These are phyloP conservation scores for Acaromyces ingoldii DNA, from an alignment of 1,284 basidiomycete genomes.

Conservation along the genomic window DNA sequence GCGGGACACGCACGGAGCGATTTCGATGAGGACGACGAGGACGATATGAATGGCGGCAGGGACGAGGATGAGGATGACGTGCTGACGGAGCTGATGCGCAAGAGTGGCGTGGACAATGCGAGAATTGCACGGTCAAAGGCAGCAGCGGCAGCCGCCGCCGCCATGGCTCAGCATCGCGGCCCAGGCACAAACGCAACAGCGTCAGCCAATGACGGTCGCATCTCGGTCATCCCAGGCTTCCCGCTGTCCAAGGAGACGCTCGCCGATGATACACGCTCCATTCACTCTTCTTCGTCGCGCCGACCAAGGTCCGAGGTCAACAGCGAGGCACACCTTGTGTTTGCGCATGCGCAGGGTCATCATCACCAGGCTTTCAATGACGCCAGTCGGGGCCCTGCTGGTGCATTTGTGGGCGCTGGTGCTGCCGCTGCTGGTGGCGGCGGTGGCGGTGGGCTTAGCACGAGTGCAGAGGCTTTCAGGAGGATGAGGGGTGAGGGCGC, in stretches of 20 bases:
- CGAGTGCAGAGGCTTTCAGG: slow-evolving; percentile 22
- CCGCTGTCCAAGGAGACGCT: slow-evolving; percentile 41
- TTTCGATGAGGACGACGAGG: slow-evolving; percentile 19
- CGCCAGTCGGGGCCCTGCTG: background rate
- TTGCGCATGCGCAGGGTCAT: background rate
- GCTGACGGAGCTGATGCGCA: slow-evolving; percentile 12
- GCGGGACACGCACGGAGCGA: background rate
- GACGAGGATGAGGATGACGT: slow-evolving; percentile 22
- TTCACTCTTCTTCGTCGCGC: slow-evolving; percentile 32
- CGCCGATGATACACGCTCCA: slow-evolving; percentile 39
- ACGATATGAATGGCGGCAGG: too few species aligned
- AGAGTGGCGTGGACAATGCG: slow-evolving; percentile 3
- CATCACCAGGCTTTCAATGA: background rate
- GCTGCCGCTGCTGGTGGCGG: background rate
- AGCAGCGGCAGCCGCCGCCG: slow-evolving; percentile 22
- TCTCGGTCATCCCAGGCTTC: slow-evolving; percentile 29
- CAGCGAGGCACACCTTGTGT: slow-evolving; percentile 2
- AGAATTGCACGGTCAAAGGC: slow-evolving; percentile 17
- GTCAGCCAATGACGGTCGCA: background rate
- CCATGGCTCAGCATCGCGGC: slow-evolving; percentile 20
- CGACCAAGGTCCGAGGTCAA: slow-evolving; percentile 25
- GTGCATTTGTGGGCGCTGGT: background rate
- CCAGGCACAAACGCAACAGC: slow-evolving; percentile 16
- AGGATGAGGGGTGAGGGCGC: slow-evolving; percentile 7
- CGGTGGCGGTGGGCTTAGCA: slow-evolving; percentile 21